Evolutionary conservation across 495 filamentous ascomycete genomes (phyloP), one percentile per base, ranked within the genome.

Genomic region (Penicillium flavigenum): DNA sequence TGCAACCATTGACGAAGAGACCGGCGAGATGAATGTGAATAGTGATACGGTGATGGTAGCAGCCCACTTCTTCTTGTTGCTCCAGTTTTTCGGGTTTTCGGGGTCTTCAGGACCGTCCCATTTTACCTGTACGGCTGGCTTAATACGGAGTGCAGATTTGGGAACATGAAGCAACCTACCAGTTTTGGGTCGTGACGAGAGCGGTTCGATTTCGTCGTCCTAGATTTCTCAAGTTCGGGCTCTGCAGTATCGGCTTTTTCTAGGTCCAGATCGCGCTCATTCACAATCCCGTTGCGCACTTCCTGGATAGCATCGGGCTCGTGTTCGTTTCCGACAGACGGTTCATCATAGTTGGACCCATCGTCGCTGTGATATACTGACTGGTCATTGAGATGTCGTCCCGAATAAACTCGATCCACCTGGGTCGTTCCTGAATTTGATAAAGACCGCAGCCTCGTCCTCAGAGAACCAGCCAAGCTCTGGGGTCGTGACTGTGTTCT

Each of bases 1-100:
- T 0, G 89, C 86, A 6, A 92, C 81, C 81, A 93, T 90, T 11
- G 84, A 84, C 4, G 83, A 86, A 1, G 83, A 83, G 11, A 87
- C 78, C 0, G 89, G 88, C 0, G 88, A 89, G 53, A 93, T 87
- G 57, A 92, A 83, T 0, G 86, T 90, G 67, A 86, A 88, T 17
- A 75, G 74, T 0, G 85, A 85, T 22, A 82, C 78, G 19, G 80
- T 75, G 27, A 80, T 59, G 0, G 83, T 85, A 2, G 82, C 82
- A 0, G 77, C 72, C 88, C 88, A 91, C 71, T 88, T 88, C 49
- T 77, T 74, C 16, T 58, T 65, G 5, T 60, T 68, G 0, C 76
- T 56, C 85, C 85, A 88, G 56, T 87, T 83, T 54, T 81, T 79
- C 0, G 85, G 85, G 45, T 86, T 85, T 12, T 77, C 75, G 0